A percentile compares a stretch with the other conserved stretches of the same genome.
These are phyloP conservation scores for Dendrobium catenatum DNA, from an alignment of 106 monocot genomes.

Conservation along the genomic window DNA sequence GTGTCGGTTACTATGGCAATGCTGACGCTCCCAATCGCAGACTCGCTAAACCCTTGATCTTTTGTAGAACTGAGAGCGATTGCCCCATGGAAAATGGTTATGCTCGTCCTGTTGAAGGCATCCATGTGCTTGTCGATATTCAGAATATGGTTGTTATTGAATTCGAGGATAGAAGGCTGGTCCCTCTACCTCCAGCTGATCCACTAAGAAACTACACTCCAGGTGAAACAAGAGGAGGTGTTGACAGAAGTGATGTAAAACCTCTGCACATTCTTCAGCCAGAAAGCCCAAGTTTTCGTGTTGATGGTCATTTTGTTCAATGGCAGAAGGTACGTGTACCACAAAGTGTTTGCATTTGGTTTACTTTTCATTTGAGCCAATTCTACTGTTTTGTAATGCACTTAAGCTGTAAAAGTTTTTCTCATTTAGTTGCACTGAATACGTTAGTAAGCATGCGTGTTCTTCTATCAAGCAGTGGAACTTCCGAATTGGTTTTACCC, in stretches of 20 bases:
- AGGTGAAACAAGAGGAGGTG: constrained; percentile 93
- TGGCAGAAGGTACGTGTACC: constrained; percentile 82
- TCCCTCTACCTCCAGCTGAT: constrained; percentile 91
- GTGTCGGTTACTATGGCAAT: constrained; percentile 87
- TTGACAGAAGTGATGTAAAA: constrained; percentile 94
- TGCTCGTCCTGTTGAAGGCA: constrained; percentile 96
- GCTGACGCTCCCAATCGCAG: constrained; percentile 86
- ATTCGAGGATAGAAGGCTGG: constrained; percentile 86
- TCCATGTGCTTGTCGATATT: constrained; percentile 86
- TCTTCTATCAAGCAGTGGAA: constrained; percentile 55
- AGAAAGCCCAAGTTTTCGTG: constrained; percentile 95
- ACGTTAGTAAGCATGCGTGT: background rate
- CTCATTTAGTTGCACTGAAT: background rate
- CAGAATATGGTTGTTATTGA: constrained; percentile 83
- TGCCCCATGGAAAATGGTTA: constrained; percentile 97
- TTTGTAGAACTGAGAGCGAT: constrained; percentile 96
- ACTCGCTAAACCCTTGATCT: constrained; percentile 86
- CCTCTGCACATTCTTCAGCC: constrained; percentile 87
- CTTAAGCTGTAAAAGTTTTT: background rate
- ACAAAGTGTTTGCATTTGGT: background rate
- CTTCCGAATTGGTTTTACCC: constrained; percentile 94
- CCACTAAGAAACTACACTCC: constrained; percentile 92
- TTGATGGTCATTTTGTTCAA: constrained; percentile 83
- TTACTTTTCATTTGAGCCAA: no score
- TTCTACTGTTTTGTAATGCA: background rate